A percentile compares a stretch with the other conserved stretches of the same genome.
These are phyloP conservation scores for Kwoniella pini DNA, from an alignment of 768 basidiomycete genomes.

Conservation along the genomic window DNA sequence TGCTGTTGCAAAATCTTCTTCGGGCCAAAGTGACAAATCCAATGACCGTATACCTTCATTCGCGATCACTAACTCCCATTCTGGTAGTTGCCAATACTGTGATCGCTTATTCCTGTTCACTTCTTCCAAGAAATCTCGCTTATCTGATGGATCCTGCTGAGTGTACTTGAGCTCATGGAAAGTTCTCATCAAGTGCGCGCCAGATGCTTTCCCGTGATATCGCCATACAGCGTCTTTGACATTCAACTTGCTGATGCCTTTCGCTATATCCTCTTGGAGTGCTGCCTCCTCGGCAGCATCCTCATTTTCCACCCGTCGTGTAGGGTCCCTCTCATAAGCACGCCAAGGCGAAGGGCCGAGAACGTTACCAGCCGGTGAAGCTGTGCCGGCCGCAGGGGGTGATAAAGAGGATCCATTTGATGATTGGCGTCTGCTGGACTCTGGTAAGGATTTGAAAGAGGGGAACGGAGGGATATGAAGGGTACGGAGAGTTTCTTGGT, in stretches of 20 bases:
- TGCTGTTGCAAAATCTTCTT: conserved; percentile 59
- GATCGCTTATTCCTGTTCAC: conserved; percentile 46
- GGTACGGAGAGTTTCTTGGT: conserved; percentile 38
- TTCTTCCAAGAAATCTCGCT: conserved; percentile 23
- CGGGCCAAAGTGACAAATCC: conserved; percentile 62
- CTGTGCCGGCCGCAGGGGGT: conserved; percentile 11
- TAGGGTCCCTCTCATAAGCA: conserved; percentile 34
- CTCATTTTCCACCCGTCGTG: conserved; percentile 15
- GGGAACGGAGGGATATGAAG: conserved; percentile 42
- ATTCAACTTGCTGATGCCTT: conserved; percentile 32
- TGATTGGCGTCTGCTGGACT: conserved; percentile 34
- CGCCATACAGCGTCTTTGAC: conserved; percentile 43
- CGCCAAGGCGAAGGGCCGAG: conserved; percentile 33
- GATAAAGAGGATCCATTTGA: conserved; percentile 17
- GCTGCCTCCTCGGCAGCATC: conserved; percentile 27
- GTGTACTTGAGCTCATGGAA: conserved; percentile 43
- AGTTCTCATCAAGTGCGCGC: conserved; percentile 41
- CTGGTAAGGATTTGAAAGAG: conserved; percentile 42
- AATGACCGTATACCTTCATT: conserved; percentile 30
- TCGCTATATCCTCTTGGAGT: conserved; percentile 25
- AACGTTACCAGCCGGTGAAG: conserved; percentile 14
- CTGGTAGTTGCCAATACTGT: conserved; percentile 48
- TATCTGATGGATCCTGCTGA: conserved; percentile 3
- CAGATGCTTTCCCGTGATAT: conserved; percentile 52
- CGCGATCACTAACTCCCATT: conserved; percentile 55